A percentile compares a stretch with the other conserved stretches of the same genome.
phyloP scores from a whole-genome alignment of 139 green algal species.

The Deuterostichococcus epilithicus region DNA sequence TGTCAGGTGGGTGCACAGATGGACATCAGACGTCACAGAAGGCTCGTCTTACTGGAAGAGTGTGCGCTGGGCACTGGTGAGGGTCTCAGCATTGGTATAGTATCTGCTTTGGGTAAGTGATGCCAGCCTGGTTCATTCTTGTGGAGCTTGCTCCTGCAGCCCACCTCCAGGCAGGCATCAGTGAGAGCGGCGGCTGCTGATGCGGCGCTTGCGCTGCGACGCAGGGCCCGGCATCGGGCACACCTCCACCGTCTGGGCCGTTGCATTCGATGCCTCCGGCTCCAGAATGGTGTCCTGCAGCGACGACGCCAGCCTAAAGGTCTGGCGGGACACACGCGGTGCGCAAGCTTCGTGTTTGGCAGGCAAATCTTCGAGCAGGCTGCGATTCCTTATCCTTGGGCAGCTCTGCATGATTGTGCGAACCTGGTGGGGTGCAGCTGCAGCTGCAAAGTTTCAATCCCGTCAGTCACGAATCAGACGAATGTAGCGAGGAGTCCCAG shows the following conservation, averaged over 20 bases:
- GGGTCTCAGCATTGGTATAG: too few species aligned
- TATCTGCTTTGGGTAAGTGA: too few species aligned
- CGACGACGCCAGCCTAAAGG: constrained; percentile 74
- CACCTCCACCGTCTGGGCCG: constrained; percentile 80
- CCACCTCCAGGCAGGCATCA: too few species aligned
- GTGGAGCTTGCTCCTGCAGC: too few species aligned
- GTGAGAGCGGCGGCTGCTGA: background rate
- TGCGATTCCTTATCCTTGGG: background rate
- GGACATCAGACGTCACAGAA: too few species aligned
- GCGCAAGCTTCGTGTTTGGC: background rate
- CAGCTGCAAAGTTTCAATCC: background rate
- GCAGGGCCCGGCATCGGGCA: constrained; percentile 52
- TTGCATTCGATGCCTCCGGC: constrained; percentile 64
- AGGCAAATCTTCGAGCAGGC: background rate
- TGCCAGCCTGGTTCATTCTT: too few species aligned
- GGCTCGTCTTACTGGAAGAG: too few species aligned
- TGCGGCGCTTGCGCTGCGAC: too few species aligned
- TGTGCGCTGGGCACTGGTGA: too few species aligned
- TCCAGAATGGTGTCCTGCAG: constrained; percentile 74
- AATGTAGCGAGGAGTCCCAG: background rate
- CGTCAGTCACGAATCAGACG: background rate
- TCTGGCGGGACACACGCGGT: constrained; percentile 47
- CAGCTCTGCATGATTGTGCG: background rate
- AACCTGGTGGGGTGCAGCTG: background rate
- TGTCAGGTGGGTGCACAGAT: constrained; percentile 52